Base-by-base conservation (phyloP, 257 asterid species). In the Nicotiana sylvestris region DNA sequence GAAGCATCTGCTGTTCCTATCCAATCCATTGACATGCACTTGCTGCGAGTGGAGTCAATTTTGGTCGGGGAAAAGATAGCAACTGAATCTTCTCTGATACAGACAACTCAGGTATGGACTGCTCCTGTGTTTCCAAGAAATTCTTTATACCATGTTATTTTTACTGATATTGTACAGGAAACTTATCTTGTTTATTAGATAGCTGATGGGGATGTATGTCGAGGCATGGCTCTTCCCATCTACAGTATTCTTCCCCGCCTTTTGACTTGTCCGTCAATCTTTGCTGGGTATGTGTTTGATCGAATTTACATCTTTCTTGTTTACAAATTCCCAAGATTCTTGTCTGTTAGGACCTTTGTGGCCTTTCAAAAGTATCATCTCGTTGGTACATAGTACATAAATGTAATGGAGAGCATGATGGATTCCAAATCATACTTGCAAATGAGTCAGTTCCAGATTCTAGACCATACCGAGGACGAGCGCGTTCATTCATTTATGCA, bases 41-140 rank as follows among this genome's bases (percentile, higher is more conserved):
- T 95, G 87, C 84, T 93, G 58, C 87, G 97, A 27, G 93, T 93
- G 83, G 98, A 95, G 90, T 95, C 98, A 67, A 91, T 95, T 85
- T 88, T 95, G 92, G 78, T 86, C 77, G 98, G 97, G 25, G 97
- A 95, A 84, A 92, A 85, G 81, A 91, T 95, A 82, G 94, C 93
- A 49, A 91, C 96, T 4, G 98, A 95, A 89, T 85, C 92, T 70
- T 86, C 96, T 72, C 78, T 88, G 86, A 87, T 93, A 82, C 98
- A 95, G 85, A 89, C 94, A 87, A 95, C 95, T 83, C 98, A 93
- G 98, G 98, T 91, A 90, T 70, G 88, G 60, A 83, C 53, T 77
- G 82, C 83, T 81, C 66, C 56, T 70, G 66, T 81, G 79, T 69
- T 67, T 81, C 85, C 85, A 37, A 67, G 29, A 53, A 66, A 39